phyloP scores from a whole-genome alignment of 768 basidiomycete species.

The Floccularia luteovirens region DNA sequence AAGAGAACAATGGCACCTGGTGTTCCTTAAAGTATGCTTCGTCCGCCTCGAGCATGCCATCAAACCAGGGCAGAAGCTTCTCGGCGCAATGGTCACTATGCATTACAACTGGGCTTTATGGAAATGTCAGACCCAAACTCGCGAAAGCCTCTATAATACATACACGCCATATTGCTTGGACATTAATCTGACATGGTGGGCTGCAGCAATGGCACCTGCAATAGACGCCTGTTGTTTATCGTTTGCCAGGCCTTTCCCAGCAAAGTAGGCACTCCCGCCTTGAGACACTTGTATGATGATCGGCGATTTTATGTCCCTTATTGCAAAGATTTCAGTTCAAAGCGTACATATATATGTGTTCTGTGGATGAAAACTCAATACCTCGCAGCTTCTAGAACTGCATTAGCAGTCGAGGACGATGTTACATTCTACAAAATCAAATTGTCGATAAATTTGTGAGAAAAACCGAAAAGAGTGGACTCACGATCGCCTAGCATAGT shows the following conservation, averaged over 20 bases:
- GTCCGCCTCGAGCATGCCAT: conserved; percentile 97
- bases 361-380: too few relatives aligned
- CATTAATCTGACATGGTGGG: conserved; percentile 83
- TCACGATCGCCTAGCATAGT: conserved; percentile 60
- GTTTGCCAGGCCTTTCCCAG: conserved; percentile 93
- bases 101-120: conserved; percentile 80
- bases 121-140: conserved; percentile 4
- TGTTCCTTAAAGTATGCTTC: conserved; percentile 89
- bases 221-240: conserved; percentile 95
- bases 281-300: conserved; percentile 98
- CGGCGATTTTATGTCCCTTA: conserved; percentile 92
- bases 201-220: conserved; percentile 86
- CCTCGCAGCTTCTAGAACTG: conserved; percentile 95
- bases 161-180: conserved; percentile 91
- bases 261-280: conserved; percentile 93
- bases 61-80: conserved; percentile 98
- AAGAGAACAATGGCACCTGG: conserved; percentile 84
- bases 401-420: conserved; percentile 92
- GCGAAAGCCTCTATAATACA: conserved; percentile 20
- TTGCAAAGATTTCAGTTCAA: too few relatives aligned
- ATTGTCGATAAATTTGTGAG: conserved; percentile 6
- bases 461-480: conserved; percentile 22
- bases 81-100: conserved; percentile 99
- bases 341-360: too few relatives aligned
- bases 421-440: conserved; percentile 72